Evolutionary conservation across 768 basidiomycete genomes (phyloP).

Genomic region (Mycena epipterygia): DNA sequence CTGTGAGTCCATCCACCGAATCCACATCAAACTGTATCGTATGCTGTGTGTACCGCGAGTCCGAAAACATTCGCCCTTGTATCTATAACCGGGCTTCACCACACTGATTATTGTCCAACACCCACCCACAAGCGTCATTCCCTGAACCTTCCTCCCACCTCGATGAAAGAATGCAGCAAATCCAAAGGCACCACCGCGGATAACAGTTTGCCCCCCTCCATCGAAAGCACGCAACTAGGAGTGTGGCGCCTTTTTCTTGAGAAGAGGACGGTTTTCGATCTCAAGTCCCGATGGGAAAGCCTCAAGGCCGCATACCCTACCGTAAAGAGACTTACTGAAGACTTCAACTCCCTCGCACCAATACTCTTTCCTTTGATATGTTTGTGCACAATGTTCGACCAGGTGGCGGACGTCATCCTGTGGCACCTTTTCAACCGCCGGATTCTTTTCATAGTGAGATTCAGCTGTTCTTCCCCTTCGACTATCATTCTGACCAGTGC

Average conservation of each 20-base stretch:
- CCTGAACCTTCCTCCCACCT: neutral
- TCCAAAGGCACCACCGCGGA: too few species aligned
- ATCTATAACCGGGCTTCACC: neutral
- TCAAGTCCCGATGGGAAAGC: neutral
- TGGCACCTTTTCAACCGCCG: conserved; percentile 19
- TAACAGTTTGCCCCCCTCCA: neutral
- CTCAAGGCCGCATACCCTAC: neutral
- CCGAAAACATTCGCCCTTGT: neutral
- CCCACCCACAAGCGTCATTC: too few species aligned
- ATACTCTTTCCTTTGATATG: conserved; percentile 13
- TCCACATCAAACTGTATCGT: neutral
- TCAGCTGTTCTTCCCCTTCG: neutral
- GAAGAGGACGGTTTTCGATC: neutral
- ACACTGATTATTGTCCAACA: neutral
- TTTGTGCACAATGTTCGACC: neutral
- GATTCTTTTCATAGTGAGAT: neutral
- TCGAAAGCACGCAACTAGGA: conserved; percentile 3
- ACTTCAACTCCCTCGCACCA: conserved; percentile 16
- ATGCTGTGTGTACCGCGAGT: neutral
- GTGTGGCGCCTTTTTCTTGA: conserved; percentile 2
- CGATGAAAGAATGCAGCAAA: neutral
- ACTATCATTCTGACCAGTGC: neutral
- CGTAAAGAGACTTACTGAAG: conserved; percentile 6
- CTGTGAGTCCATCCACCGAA: too few species aligned
- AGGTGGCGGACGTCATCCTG: neutral